Evolutionary conservation across 2,329 filamentous ascomycete species (phyloP), one percentile per base, ranked within the genome.

Genomic region (Colletotrichum euphorbiae): DNA sequence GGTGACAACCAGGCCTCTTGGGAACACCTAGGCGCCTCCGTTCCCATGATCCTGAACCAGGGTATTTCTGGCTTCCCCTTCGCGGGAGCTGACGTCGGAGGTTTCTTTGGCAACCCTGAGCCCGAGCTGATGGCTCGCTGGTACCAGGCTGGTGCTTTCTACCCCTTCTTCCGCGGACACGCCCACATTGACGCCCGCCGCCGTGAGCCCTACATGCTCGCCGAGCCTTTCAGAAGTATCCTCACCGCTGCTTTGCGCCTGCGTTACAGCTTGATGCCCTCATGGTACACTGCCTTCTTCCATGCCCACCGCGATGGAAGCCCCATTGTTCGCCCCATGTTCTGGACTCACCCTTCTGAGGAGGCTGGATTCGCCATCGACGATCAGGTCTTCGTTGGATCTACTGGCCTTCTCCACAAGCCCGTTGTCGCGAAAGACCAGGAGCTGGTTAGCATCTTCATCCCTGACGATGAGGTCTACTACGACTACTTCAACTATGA

Each of bases 261-360:
- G 46, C 89, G 96, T 57, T 99, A 99, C 80, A 89, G 91, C 71
- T 86, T 99, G 40, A 86, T 99, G 45, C 96, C 96, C 31, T 89
- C 93, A 1, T 98, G 94, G 94, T 99, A 99, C 79, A 98, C 95
- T 1, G 94, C 95, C 8, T 99, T 99, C 85, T 93, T 95, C 76
- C 90, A 97, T 75, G 93, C 96, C 12, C 91, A 93, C 73, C 85
- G 89, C 15, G 89, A 93, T 54, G 95, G 94, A 45, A 92, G 90
- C 62, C 96, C 96, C 0, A 95, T 99, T 73, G 84, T 99, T 62
- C 89, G 93, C 59, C 95, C 96, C 9, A 94, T 98, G 81, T 97
- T 94, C 82, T 98, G 95, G 82, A 91, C 93, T 2, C 93, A 97
- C 75, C 96, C 96, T 0, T 83, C 86, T 0, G 94, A 97, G 72